phyloP scores from a whole-genome alignment of 106 monocot species.

The Platanthera zijinensis region DNA sequence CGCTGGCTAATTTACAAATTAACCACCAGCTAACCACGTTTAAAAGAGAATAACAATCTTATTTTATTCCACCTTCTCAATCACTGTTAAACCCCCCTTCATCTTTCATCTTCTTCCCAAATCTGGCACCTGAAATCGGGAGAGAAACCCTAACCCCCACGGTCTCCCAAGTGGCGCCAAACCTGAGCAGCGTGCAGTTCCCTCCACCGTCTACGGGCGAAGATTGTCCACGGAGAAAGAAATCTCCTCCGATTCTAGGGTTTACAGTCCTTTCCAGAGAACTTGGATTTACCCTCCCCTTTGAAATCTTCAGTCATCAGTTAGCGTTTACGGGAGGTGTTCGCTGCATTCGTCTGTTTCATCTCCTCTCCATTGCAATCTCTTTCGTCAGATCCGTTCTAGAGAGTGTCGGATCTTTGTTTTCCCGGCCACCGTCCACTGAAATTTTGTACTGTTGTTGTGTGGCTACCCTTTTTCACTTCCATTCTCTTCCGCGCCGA shows the following conservation, averaged over 20 bases:
- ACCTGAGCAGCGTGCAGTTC: neutral
- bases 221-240: neutral
- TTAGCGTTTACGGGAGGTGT: neutral
- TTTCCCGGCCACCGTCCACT: neutral
- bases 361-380: neutral
- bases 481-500: neutral
- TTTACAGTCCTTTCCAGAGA: neutral
- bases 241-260: neutral
- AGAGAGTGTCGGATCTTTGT: neutral
- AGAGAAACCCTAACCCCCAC: neutral
- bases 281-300: neutral
- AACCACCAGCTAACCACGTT: neutral
- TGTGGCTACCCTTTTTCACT: no score
- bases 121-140: neutral
- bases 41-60: neutral
- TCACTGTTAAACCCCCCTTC: neutral
- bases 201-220: no score
- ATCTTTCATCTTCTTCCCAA: neutral
- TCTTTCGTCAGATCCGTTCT: neutral
- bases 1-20: neutral
- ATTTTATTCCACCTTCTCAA: neutral
- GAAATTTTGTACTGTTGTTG: slow-evolving; percentile 6
- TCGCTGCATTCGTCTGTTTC: no score
- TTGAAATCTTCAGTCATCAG: neutral
- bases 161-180: neutral